Evolutionary conservation across 192 early-diverging fungal species (phyloP).

Genomic region (Entomortierella lignicola): DNA sequence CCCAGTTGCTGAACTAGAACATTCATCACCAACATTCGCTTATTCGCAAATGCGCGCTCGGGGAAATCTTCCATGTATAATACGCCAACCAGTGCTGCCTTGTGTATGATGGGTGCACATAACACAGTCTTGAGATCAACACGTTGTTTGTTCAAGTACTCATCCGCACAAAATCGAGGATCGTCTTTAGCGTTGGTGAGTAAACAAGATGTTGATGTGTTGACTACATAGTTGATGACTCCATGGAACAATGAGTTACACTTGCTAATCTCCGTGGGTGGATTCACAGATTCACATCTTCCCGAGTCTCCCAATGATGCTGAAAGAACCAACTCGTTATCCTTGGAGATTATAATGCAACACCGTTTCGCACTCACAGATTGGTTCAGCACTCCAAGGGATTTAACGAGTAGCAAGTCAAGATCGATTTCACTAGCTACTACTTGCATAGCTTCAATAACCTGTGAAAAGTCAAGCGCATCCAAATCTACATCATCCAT

Average conservation of each 20-base stretch:
- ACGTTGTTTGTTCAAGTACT: constrained; percentile 35
- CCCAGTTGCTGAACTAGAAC: constrained; percentile 62
- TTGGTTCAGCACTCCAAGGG: constrained; percentile 41
- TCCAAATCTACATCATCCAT: constrained; percentile 37
- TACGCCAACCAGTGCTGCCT: constrained; percentile 54
- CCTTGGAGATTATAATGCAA: constrained; percentile 45
- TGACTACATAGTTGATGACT: constrained; percentile 45
- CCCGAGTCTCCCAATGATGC: constrained; percentile 31
- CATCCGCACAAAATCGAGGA: constrained; percentile 47
- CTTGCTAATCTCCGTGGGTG: constrained; percentile 26
- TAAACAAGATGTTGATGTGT: constrained; percentile 32
- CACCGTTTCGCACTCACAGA: constrained; percentile 30
- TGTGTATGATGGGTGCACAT: constrained; percentile 62
- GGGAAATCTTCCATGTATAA: constrained; percentile 63
- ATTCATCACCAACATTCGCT: constrained; percentile 58
- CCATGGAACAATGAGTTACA: constrained; percentile 39
- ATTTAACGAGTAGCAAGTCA: constrained; percentile 39
- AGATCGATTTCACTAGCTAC: constrained; percentile 50
- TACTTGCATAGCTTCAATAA: constrained; percentile 55
- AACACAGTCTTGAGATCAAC: constrained; percentile 57
- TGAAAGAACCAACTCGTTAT: constrained; percentile 38
- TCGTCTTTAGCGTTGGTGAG: constrained; percentile 47
- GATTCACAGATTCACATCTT: constrained; percentile 43
- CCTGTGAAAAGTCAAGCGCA: constrained; percentile 44
- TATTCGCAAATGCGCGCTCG: constrained; percentile 53